Evolutionary conservation across 768 basidiomycete genomes (phyloP).

Genomic region (Boletus pseudopeckii): DNA sequence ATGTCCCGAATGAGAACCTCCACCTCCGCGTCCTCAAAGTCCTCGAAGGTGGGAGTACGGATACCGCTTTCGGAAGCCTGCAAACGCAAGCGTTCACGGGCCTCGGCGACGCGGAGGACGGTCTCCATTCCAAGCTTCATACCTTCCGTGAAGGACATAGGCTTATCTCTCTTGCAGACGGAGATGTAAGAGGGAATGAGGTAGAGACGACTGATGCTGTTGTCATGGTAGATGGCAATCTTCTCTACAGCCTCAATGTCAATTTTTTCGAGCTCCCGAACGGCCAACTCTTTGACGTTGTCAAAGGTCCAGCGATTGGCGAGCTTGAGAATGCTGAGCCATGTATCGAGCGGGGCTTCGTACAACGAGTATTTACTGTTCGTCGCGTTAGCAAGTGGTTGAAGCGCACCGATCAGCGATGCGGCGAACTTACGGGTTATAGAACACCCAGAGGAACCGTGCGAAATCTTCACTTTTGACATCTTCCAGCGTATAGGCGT

Average conservation of each 20-base stretch:
- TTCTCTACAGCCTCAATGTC: constrained; percentile 35
- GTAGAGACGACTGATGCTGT: constrained; percentile 33
- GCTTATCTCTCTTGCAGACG: constrained; percentile 36
- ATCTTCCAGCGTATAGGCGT: constrained; percentile 44
- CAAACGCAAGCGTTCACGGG: constrained; percentile 40
- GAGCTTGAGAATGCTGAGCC: constrained; percentile 40
- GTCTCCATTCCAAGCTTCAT: constrained; percentile 40
- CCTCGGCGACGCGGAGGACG: constrained; percentile 35
- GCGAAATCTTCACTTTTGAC: constrained; percentile 48
- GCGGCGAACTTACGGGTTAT: constrained; percentile 48
- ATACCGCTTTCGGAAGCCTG: constrained; percentile 30
- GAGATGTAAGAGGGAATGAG: constrained; percentile 35
- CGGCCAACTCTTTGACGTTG: constrained; percentile 36
- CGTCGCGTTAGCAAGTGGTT: neutral
- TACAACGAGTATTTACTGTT: constrained; percentile 37
- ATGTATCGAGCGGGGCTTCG: constrained; percentile 38
- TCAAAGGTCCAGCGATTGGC: constrained; percentile 41
- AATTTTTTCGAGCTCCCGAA: constrained; percentile 39
- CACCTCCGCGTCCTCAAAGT: constrained; percentile 30
- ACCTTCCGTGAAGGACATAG: constrained; percentile 39
- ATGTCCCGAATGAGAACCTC: constrained; percentile 29
- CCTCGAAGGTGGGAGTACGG: constrained; percentile 31
- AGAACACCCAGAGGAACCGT: constrained; percentile 60
- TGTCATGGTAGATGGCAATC: constrained; percentile 38
- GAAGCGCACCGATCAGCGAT: neutral